Evolutionary conservation across 345 rosid species (phyloP).

Genomic region (Arabidopsis arenosa): DNA sequence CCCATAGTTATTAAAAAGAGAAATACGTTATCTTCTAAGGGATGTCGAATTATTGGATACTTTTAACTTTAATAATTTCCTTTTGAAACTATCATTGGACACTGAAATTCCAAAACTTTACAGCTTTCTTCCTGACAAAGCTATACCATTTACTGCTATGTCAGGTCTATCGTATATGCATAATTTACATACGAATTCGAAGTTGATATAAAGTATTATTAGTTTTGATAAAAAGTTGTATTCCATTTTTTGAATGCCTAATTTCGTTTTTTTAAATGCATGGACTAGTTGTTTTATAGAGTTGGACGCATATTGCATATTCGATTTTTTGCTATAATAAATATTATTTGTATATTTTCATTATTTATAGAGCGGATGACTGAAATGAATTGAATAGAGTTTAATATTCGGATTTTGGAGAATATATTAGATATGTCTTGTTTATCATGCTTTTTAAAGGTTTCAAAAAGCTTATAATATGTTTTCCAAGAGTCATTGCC

Average conservation of each 20-base stretch:
- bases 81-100: slow-evolving; percentile 31
- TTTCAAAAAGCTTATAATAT: neutral
- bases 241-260: too few species aligned
- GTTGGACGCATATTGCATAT: neutral
- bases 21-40: slow-evolving; percentile 14
- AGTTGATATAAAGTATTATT: neutral
- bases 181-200: neutral
- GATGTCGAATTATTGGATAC: slow-evolving; percentile 18
- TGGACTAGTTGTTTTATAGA: neutral
- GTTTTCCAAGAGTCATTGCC: neutral
- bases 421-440: neutral
- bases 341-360: too few species aligned
- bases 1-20: slow-evolving; percentile 19
- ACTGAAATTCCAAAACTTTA: slow-evolving; percentile 24
- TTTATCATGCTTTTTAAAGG: neutral
- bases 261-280: neutral
- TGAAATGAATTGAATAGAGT: neutral
- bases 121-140: slow-evolving; percentile 41
- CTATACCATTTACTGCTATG: slow-evolving; percentile 17
- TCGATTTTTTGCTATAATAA: neutral
- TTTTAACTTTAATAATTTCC: slow-evolving; percentile 38
- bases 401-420: neutral
- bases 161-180: slow-evolving; percentile 12
- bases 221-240: too few species aligned
- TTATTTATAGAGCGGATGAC: neutral